These are phyloP conservation scores for Cercophora sp. DNA, from an alignment of 495 filamentous ascomycete species.

Conservation along the genomic window DNA sequence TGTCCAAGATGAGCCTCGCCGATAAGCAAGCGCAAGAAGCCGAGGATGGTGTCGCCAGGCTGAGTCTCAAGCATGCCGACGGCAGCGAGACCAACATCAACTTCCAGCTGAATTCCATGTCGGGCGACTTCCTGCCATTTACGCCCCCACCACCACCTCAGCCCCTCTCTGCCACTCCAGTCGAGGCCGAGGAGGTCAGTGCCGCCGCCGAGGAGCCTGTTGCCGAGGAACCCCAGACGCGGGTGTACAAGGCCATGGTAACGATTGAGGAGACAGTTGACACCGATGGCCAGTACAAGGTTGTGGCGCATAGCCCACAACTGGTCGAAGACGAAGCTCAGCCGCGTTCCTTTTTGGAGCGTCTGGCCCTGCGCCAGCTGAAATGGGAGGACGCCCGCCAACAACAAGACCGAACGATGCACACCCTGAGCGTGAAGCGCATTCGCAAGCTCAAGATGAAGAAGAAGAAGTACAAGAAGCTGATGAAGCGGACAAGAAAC, in stretches of 20 bases:
- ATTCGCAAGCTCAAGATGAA: conserved; percentile 96
- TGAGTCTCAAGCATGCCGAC: conserved; percentile 49
- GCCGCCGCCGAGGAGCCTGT: conserved; percentile 34
- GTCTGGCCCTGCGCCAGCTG: conserved; percentile 47
- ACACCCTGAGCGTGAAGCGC: conserved; percentile 79
- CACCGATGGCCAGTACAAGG: conserved; percentile 61
- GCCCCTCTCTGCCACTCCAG: conserved; percentile 46
- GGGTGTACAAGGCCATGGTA: conserved; percentile 73
- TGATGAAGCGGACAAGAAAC: conserved; percentile 87
- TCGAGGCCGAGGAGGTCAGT: conserved; percentile 24
- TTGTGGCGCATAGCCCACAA: conserved; percentile 48
- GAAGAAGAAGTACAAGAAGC: conserved; percentile 99
- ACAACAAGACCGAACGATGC: conserved; percentile 41
- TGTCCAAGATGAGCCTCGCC: conserved; percentile 34
- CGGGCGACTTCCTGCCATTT: conserved; percentile 68
- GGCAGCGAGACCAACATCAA: conserved; percentile 42
- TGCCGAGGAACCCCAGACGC: conserved; percentile 43
- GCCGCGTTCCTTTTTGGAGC: conserved; percentile 46
- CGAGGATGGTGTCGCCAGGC: conserved; percentile 31
- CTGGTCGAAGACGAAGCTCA: conserved; percentile 36
- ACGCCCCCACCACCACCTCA: conserved; percentile 70
- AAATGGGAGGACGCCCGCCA: conserved; percentile 44
- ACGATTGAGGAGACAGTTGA: conserved; percentile 75
- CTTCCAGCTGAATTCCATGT: conserved; percentile 44
- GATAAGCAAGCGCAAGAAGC: conserved; percentile 22